These are phyloP conservation scores for Hypomontagnella submonticulosa DNA, from an alignment of 495 filamentous ascomycete species.

Conservation along the genomic window DNA sequence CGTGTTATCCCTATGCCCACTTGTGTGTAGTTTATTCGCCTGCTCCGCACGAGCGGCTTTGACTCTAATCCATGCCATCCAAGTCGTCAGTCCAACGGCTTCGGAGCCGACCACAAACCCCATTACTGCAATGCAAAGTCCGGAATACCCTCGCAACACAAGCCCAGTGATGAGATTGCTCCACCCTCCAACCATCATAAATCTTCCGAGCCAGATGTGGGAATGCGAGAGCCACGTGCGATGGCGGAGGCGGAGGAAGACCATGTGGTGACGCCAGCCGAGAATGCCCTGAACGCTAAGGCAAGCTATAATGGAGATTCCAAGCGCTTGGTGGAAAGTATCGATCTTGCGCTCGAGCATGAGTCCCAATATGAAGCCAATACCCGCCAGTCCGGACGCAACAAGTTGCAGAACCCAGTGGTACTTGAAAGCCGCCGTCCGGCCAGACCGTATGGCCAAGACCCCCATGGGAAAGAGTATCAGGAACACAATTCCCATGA, in stretches of 20 bases:
- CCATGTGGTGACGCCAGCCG: conserved; percentile 20
- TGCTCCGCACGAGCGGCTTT: conserved; percentile 3
- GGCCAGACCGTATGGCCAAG: conserved; percentile 16
- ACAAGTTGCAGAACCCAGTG: conserved; percentile 13
- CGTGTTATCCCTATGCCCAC: background rate
- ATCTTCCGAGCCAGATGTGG: conserved; percentile 17
- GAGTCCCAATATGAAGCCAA: conserved; percentile 1
- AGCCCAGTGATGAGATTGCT: conserved; percentile 8
- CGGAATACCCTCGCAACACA: conserved; percentile 7
- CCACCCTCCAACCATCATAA: conserved; percentile 16
- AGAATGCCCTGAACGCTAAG: conserved; percentile 13
- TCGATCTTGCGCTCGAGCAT: background rate
- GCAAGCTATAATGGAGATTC: conserved; percentile 6
- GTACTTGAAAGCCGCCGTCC: conserved; percentile 14
- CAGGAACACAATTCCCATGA: conserved; percentile 13
- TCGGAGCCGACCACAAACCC: background rate
- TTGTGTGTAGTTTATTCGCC: background rate
- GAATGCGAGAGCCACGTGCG: conserved; percentile 19
- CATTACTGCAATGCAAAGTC: background rate
- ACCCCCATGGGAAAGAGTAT: conserved; percentile 12
- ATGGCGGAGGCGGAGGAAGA: conserved; percentile 13
- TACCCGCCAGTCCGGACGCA: conserved; percentile 1
- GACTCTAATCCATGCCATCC: conserved; percentile 6
- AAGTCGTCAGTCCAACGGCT: conserved; percentile 7
- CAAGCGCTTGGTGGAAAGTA: conserved; percentile 11